A percentile compares a stretch with the other conserved stretches of the same genome.
These are phyloP conservation scores for Tephrocybe rancida DNA, from an alignment of 768 basidiomycete species.

Conservation along the genomic window DNA sequence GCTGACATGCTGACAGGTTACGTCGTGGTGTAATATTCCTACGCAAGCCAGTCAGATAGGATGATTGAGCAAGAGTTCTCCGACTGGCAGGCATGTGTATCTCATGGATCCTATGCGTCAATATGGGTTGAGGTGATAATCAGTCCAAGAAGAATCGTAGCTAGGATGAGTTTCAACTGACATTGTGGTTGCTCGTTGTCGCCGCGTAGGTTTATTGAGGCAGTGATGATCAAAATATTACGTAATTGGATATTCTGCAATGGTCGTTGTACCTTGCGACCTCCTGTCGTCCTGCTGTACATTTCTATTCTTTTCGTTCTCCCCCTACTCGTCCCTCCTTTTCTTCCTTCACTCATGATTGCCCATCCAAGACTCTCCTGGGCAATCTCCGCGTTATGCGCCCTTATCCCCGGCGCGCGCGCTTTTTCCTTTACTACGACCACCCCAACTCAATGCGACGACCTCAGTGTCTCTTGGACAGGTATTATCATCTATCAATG, in stretches of 20 bases:
- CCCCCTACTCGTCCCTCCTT: conserved; percentile 16
- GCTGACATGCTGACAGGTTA: too few species aligned
- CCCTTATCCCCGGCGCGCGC: conserved; percentile 19
- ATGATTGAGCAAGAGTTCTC: too few species aligned
- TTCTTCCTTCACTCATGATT: conserved; percentile 19
- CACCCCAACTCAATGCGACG: conserved; percentile 60
- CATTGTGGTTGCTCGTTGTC: too few species aligned
- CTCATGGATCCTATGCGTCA: too few species aligned
- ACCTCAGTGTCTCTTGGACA: conserved; percentile 61
- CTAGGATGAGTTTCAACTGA: too few species aligned
- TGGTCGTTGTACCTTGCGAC: not conserved
- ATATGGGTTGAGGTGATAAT: too few species aligned
- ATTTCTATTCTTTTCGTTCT: conserved; percentile 19
- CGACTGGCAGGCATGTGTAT: too few species aligned
- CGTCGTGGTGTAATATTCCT: too few species aligned
- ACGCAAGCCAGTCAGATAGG: too few species aligned
- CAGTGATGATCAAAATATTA: conserved; percentile 16
- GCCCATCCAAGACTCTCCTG: conserved; percentile 1
- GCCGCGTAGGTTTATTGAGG: not conserved
- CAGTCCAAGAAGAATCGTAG: too few species aligned
- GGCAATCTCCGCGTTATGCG: conserved; percentile 27
- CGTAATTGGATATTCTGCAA: conserved; percentile 12
- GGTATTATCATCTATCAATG: conserved; percentile 39
- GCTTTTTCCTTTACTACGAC: conserved; percentile 51
- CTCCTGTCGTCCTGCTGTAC: conserved; percentile 11